These are phyloP conservation scores for Lizanozyma gosingica DNA, from an alignment of 1,139 yeast genomes.

Conservation along the genomic window DNA sequence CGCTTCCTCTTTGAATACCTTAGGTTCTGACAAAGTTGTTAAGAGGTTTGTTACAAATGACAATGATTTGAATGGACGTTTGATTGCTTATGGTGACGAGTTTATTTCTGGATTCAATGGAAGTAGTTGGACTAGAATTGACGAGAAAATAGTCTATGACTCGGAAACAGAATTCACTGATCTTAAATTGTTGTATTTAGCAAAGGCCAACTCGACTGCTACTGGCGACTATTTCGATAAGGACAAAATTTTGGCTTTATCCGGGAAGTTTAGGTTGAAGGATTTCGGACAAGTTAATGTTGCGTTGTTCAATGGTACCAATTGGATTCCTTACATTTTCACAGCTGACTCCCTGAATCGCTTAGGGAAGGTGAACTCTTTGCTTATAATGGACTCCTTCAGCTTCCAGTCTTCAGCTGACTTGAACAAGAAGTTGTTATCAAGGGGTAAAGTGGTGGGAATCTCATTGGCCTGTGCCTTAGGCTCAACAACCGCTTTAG, in stretches of 20 bases:
- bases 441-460: slow-evolving; percentile 73
- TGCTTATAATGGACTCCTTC: slow-evolving; percentile 29
- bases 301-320: slow-evolving; percentile 59
- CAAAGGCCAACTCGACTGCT: slow-evolving; percentile 20
- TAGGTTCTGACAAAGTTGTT: slow-evolving; percentile 32
- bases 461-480: slow-evolving; percentile 82
- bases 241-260: slow-evolving; percentile 43
- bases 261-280: slow-evolving; percentile 50
- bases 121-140: slow-evolving; percentile 34
- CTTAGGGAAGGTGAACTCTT: slow-evolving; percentile 24
- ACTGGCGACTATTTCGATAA: slow-evolving; percentile 29
- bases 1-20: slow-evolving; percentile 13
- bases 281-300: slow-evolving; percentile 55
- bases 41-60: slow-evolving; percentile 43
- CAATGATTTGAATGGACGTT: slow-evolving; percentile 36
- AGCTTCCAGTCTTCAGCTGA: slow-evolving; percentile 32
- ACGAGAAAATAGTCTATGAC: slow-evolving; percentile 23
- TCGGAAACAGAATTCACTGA: slow-evolving; percentile 26
- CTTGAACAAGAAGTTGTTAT: slow-evolving; percentile 17
- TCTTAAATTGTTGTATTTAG: slow-evolving; percentile 29
- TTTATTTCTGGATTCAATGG: slow-evolving; percentile 46
- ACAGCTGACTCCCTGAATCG: slow-evolving; percentile 8
- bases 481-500: slow-evolving; percentile 65
- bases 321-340: slow-evolving; percentile 65
- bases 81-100: slow-evolving; percentile 47